Base-by-base conservation (phyloP, 2,329 filamentous ascomycete species). In the Penicillium sp. region DNA sequence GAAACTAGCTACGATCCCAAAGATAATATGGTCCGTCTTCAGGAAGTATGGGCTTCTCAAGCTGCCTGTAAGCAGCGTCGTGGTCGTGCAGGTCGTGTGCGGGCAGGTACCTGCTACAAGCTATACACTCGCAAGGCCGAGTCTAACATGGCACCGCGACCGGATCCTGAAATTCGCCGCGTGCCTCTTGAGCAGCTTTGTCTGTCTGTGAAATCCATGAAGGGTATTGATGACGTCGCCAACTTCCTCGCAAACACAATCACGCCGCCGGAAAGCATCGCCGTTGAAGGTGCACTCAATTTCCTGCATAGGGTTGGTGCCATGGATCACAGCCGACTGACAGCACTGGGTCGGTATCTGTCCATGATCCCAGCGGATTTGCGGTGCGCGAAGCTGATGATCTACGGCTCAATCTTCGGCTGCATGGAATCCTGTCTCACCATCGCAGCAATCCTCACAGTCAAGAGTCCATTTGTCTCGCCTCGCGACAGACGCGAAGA, bases 101-200 rank as follows among this genome's bases (percentile, higher is more conserved):
- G 90, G 50, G 89, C 89, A 23, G 94, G 94, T 50, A 86, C 85
- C 60, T 97, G 93, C 78, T 99, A 95, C 79, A 97, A 97, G 73
- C 81, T 99, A 2, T 99, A 90, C 72, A 97, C 94, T 0, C 82
- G 86, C 53, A 89, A 88, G 59, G 85, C 93, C 7, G 94, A 99
- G 68, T 72, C 75, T 50, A 82, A 89, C 70, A 96, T 97, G 92
- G 80, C 85, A 2, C 88, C 91, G 62, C 82, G 93, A 7, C 91
- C 94, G 1, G 91, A 96, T 53, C 94, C 94, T 0, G 94, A 99
- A 70, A 96, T 99, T 61, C 84, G 90, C 28, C 84, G 94, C 54
- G 93, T 97, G 2, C 92, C 94, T 1, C 78, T 99, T 1, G 94
- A 99, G 71, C 93, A 97, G 66, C 83, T 97, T 24, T 97, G 93